Base-by-base conservation (phyloP, 2,329 filamentous ascomycete genomes). In the Penicillium paneum region DNA sequence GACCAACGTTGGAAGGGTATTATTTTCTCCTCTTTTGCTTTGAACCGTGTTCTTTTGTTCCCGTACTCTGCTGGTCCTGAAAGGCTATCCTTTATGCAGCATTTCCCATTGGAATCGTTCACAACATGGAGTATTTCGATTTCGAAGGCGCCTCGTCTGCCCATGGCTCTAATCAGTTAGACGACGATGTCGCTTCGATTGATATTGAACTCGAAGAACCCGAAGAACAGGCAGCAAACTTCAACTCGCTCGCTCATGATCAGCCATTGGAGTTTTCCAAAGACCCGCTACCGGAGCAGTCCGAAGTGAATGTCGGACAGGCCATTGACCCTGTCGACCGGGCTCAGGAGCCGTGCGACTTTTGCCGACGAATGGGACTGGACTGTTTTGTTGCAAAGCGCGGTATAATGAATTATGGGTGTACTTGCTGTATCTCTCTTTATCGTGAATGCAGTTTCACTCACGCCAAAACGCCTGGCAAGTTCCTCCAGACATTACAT, bases 401-500 rank as follows among this genome's bases (percentile, higher is more conserved):
- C 61, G 76, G 76, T 24, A 70, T 72, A 17, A 66, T 78, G 65
- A 71, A 76, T 39, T 73, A 71, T 51, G 74, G 74, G 11, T 79
- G 76, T 60, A 78, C 76, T 32, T 77, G 76, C 56, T 79, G 76
- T 57, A 77, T 78, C 57, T 76, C 75, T 19, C 70, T 78, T 26
- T 78, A 71, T 47, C 72, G 76, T 50, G 71, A 78, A 66, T 78
- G 76, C 66, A 78, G 76, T 60, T 78, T 78, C 63, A 76, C 71
- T 12, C 72, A 76, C 50, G 69, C 69, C 42, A 72, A 74, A 58
- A 65, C 71, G 10, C 71, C 71, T 15, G 73, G 72, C 42, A 74
- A 73, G 45, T 76, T 71, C 55, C 61, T 78, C 59, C 71, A 75
- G 42, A 78, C 75, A 17, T 69, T 78, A 61, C 73, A 76, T 52